Evolutionary conservation across 192 early-diverging fungal species (phyloP).

Genomic region (Coemansia sp.): DNA sequence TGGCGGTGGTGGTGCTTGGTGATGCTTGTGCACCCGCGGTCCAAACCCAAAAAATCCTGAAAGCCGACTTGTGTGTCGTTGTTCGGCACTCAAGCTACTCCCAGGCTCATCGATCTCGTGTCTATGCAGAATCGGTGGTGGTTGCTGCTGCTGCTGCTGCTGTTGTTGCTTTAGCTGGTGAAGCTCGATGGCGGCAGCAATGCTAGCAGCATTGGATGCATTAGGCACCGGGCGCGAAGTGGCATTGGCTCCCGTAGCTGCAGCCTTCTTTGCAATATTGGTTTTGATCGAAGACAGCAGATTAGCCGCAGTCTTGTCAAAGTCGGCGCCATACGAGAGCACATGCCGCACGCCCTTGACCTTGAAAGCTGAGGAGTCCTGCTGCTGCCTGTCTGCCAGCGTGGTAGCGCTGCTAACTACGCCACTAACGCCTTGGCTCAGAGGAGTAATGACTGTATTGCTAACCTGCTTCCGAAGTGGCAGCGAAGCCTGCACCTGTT

Average conservation of each 20-base stretch:
- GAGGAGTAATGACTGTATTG: not conserved
- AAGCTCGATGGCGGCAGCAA: constrained; percentile 47
- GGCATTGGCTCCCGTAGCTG: not conserved
- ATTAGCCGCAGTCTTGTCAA: constrained; percentile 49
- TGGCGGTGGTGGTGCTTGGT: not conserved
- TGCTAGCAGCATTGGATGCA: constrained; percentile 16
- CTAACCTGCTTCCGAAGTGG: not conserved
- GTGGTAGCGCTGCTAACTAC: not conserved
- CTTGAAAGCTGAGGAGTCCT: constrained; percentile 31
- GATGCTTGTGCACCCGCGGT: constrained; percentile 14
- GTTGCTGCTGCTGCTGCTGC: constrained; percentile 7
- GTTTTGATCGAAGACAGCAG: constrained; percentile 51
- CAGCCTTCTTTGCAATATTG: constrained; percentile 36
- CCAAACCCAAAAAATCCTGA: constrained; percentile 53
- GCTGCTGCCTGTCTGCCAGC: constrained; percentile 2
- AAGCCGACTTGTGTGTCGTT: constrained; percentile 27
- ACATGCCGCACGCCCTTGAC: constrained; percentile 52
- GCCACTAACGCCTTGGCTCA: not conserved
- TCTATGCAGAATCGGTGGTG: not conserved
- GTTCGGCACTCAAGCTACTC: not conserved
- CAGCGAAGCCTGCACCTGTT: not conserved
- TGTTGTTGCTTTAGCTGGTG: constrained; percentile 45
- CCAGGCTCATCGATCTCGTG: not conserved
- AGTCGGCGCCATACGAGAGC: constrained; percentile 40
- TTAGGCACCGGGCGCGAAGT: constrained; percentile 16